Conservation (phyloP, 148 eudicot genomes). For the Rhododendron griersonianum region DNA sequence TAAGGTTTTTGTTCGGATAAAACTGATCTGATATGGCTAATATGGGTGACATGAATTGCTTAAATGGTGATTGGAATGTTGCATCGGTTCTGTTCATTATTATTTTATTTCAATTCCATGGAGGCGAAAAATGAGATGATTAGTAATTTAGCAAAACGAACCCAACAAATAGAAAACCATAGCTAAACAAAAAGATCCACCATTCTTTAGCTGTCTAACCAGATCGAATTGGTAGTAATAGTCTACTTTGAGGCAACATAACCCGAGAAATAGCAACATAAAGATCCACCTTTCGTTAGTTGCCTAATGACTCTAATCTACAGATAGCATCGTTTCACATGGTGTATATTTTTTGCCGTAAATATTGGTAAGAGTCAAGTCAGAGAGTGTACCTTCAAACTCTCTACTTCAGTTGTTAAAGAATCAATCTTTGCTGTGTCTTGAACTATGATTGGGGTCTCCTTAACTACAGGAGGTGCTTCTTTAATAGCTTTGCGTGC, state of each 20-base stretch:
- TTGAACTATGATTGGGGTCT: slow-evolving; percentile 85
- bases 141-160: not conserved
- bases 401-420: slow-evolving; percentile 67
- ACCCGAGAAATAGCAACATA: not conserved
- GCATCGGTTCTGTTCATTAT: not conserved
- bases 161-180: not conserved
- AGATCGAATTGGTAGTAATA: not conserved
- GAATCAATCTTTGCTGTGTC: slow-evolving; percentile 82
- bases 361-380: not conserved
- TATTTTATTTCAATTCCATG: not conserved
- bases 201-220: not conserved
- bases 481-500: slow-evolving; percentile 88
- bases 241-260: not conserved
- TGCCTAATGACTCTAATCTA: not conserved
- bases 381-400: slow-evolving; percentile 53
- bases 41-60: not conserved
- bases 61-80: not conserved
- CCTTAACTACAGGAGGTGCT: slow-evolving; percentile 87
- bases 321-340: not conserved
- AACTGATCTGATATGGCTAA: not conserved
- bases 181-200: not conserved
- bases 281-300: not conserved
- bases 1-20: not conserved
- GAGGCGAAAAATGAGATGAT: not conserved
- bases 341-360: not conserved